Evolutionary conservation across 805 yeast genomes (phyloP).

Genomic region (Hanseniaspora nectarophila): DNA sequence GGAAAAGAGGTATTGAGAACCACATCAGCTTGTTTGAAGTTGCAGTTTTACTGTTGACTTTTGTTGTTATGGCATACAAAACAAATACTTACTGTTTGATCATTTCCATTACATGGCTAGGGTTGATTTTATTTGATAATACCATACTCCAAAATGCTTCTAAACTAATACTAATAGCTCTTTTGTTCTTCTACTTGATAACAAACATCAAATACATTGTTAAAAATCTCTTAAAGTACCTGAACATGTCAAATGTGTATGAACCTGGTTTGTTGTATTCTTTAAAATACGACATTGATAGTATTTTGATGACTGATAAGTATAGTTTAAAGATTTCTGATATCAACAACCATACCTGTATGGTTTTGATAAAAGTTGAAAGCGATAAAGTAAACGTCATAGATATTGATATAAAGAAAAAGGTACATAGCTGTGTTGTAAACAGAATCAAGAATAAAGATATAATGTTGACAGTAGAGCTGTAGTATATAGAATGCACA

Average conservation of each 20-base stretch:
- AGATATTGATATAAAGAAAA: conserved; percentile 6
- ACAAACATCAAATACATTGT: background rate
- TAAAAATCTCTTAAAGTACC: background rate
- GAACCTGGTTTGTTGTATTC: background rate
- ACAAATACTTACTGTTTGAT: background rate
- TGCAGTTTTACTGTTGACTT: background rate
- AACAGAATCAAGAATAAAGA: background rate
- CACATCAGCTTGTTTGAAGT: background rate
- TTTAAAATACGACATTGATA: background rate
- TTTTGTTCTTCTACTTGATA: background rate
- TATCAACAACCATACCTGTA: background rate
- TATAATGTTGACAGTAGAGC: conserved; percentile 9
- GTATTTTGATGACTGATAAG: conserved; percentile 11
- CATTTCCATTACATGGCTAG: background rate
- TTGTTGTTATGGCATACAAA: background rate
- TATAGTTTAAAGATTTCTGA: background rate
- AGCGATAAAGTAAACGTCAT: conserved; percentile 1
- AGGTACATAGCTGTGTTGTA: background rate
- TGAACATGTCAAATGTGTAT: conserved; percentile 5
- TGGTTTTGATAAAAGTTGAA: conserved; percentile 9
- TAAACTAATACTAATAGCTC: background rate
- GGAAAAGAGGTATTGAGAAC: background rate
- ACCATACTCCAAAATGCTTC: background rate
- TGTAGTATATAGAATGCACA: too few relatives aligned
- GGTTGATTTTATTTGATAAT: background rate